Evolutionary conservation across 768 basidiomycete genomes (phyloP).

Genomic region (Botryobasidium botryosum): DNA sequence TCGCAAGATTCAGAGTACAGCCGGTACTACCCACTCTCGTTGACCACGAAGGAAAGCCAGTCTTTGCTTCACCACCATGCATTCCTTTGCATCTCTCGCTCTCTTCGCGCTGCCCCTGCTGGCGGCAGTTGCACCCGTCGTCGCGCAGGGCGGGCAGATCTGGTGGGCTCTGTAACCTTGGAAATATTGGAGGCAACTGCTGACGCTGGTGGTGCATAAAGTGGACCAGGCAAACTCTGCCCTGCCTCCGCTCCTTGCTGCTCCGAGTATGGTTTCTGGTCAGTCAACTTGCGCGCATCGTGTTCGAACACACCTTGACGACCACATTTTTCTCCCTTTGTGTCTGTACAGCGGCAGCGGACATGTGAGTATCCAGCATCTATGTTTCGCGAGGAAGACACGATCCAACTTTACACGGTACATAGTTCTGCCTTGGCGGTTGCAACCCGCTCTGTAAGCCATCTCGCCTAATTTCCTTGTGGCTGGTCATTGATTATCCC

Average conservation of each 20-base stretch:
- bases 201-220: too few species aligned
- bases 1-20: too few species aligned
- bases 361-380: not conserved
- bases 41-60: too few species aligned
- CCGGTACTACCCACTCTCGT: too few species aligned
- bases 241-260: constrained; percentile 17
- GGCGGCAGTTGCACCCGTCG: too few species aligned
- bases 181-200: too few species aligned
- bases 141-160: too few species aligned
- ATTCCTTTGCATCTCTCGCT: too few species aligned
- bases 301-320: constrained; percentile 4
- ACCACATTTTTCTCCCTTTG: constrained; percentile 5
- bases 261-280: constrained; percentile 39
- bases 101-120: too few species aligned
- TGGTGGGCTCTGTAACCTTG: too few species aligned
- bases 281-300: constrained; percentile 21
- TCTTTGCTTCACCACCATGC: too few species aligned
- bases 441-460: constrained; percentile 51
- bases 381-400: not conserved
- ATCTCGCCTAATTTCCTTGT: constrained; percentile 5
- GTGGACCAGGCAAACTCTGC: constrained; percentile 11
- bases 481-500: not conserved
- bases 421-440: constrained; percentile 68
- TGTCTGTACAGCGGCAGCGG: constrained; percentile 1
- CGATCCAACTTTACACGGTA: not conserved